Base-by-base conservation (phyloP, 2,329 filamentous ascomycete species). In the Fusarium nisikadoi region DNA sequence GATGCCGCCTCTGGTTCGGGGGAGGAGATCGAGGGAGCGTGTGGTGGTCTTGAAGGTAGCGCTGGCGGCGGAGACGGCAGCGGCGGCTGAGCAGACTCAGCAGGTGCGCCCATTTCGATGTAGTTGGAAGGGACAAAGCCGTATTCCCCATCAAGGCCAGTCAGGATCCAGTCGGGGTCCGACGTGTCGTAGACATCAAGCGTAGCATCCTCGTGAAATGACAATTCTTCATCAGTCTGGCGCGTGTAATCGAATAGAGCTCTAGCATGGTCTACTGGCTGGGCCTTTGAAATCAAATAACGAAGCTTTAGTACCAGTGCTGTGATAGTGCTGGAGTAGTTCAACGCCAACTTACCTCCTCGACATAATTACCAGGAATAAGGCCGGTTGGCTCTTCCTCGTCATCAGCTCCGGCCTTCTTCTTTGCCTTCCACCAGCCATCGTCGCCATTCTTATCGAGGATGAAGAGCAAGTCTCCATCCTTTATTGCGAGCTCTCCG, bases 231-330 rank as follows among this genome's bases (percentile, higher is more conserved):
- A 79, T 99, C 96, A 29, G 96, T 99, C 84, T 99, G 96, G 76
- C 95, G 90, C 55, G 93, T 93, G 81, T 99, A 99, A 81, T 99
- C 96, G 85, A 95, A 99, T n/a, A 98, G 89, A n/a, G 96, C 94
- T 81, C 92, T 94, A 54, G 95, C 96, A 74, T 91, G 87, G 69
- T 89, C 85, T 69, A 89, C 82, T 29, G 93, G 89, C 76, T 87
- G 84, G 65, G 91, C 91, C 91, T 77, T 54, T 36, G 27, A 27
- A 27, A 33, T n/a, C 38, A 29, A 71, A 52, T 11, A 29, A 29
- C 36, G 31, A 45, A 19, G 27, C 17, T 27, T 67, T 52, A 59
- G 66, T 60, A 59, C 33, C 45, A 38, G 46, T 46, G 46, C 29
- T 27, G 38, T 35, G 43, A 45, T 39, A 20, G 39, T 39, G 38